A percentile compares a stretch with the other conserved stretches of the same genome.
Conservation (phyloP, 208 protist species). For the Phytomonas sp. region DNA sequence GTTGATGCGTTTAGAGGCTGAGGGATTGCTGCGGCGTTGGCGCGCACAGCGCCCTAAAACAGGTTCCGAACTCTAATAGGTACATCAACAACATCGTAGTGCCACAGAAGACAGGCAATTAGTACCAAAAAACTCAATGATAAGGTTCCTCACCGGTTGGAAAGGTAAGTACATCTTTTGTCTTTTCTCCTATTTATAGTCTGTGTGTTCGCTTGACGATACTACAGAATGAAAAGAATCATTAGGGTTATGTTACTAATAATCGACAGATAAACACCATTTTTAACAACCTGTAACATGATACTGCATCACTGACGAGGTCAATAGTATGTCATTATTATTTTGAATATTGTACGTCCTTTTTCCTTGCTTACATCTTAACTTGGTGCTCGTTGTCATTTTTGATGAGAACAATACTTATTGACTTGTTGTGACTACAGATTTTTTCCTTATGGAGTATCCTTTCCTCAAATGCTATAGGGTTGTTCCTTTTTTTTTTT, state of each 20-base stretch:
- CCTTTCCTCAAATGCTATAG: neutral
- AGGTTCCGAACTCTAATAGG: neutral
- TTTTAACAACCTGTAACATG: neutral
- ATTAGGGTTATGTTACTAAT: neutral
- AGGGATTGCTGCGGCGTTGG: conserved; percentile 27
- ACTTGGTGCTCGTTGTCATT: conserved; percentile 10
- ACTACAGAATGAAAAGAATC: neutral
- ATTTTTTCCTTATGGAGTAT: neutral
- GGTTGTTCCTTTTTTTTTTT: conserved; percentile 5
- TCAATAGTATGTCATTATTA: conserved; percentile 4
- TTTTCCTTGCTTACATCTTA: conserved; percentile 10
- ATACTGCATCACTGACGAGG: neutral
- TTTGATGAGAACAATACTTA: neutral
- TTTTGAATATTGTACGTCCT: conserved; percentile 10
- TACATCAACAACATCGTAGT: neutral
- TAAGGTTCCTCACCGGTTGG: neutral
- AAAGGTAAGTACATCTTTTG: neutral
- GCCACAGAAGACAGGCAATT: neutral
- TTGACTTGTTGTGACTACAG: neutral
- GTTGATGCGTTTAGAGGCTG: conserved; percentile 34
- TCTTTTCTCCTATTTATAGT: neutral
- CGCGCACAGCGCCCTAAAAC: neutral
- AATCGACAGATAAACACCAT: neutral
- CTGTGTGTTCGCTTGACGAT: neutral
- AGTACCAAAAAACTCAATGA: neutral